Percentiles rank a stretch among this genome's conserved stretches.
phyloP scores from a whole-genome alignment of 2,329 filamentous ascomycete species.

The Colletotrichum camelliae region DNA sequence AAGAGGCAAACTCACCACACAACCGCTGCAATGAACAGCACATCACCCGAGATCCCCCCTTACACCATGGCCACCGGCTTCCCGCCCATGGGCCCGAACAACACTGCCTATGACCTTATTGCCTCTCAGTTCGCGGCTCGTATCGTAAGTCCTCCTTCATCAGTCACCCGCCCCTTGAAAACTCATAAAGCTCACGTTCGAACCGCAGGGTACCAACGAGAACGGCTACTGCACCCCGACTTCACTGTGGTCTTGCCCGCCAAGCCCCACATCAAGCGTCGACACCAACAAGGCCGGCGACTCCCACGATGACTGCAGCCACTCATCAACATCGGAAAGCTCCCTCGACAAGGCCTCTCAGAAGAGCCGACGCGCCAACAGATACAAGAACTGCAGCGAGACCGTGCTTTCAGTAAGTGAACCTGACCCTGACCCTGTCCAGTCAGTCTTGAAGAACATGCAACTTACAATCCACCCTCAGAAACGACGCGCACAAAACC shows the following conservation, averaged over 20 bases:
- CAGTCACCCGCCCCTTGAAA: background rate
- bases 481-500: constrained; percentile 17
- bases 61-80: constrained; percentile 1
- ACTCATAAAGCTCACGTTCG: background rate
- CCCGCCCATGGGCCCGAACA: background rate
- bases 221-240: constrained; percentile 13
- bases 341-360: background rate
- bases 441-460: background rate
- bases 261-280: constrained; percentile 16
- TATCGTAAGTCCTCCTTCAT: background rate
- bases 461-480: background rate
- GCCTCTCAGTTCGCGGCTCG: constrained; percentile 16
- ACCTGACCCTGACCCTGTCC: background rate
- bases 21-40: background rate
- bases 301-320: constrained; percentile 2
- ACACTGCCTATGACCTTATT: constrained; percentile 11
- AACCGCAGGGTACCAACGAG: background rate
- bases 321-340: constrained; percentile 4
- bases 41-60: background rate
- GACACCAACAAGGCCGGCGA: constrained; percentile 11
- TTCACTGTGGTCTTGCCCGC: constrained; percentile 13
- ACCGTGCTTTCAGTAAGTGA: constrained; percentile 16
- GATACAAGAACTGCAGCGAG: constrained; percentile 24
- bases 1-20: background rate
- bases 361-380: constrained; percentile 13